Conservation (phyloP, 2,329 filamentous ascomycete species). For the Massarina eburnea region DNA sequence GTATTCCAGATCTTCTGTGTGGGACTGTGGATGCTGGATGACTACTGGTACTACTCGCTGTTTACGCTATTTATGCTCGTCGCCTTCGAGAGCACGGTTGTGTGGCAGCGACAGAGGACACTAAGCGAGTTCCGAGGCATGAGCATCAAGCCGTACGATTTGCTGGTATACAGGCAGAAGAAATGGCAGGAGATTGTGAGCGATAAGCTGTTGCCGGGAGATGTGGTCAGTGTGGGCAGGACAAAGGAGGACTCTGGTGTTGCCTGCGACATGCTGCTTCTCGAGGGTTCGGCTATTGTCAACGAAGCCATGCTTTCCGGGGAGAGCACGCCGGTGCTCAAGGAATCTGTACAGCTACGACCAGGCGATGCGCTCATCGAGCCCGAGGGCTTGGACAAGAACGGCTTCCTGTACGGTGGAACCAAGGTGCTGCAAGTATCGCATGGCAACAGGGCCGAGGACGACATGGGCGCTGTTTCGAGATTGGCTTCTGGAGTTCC, state of each 20-base stretch:
- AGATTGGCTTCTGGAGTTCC: slow-evolving; percentile 76
- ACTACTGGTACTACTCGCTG: slow-evolving; percentile 99
- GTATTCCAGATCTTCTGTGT: slow-evolving; percentile 99
- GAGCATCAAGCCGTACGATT: slow-evolving; percentile 98
- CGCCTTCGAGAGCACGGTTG: slow-evolving; percentile 95
- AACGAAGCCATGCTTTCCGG: slow-evolving; percentile 99
- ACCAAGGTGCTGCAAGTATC: slow-evolving; percentile 97
- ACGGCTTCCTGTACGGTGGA: slow-evolving; percentile 92
- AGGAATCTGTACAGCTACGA: slow-evolving; percentile 91
- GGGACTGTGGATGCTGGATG: slow-evolving; percentile 96
- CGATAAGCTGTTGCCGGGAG: slow-evolving; percentile 88
- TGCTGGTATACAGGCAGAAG: slow-evolving; percentile 84
- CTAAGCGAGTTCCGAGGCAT: slow-evolving; percentile 96
- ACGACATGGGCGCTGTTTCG: slow-evolving; percentile 58
- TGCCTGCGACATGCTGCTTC: slow-evolving; percentile 92
- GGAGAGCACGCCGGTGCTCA: slow-evolving; percentile 93
- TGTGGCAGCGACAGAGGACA: slow-evolving; percentile 97
- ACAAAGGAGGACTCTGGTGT: slow-evolving; percentile 98
- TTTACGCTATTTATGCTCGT: slow-evolving; percentile 99
- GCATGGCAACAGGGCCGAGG: slow-evolving; percentile 78
- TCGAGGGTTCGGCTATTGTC: slow-evolving; percentile 94
- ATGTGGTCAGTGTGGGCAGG: slow-evolving; percentile 86
- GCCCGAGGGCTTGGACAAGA: slow-evolving; percentile 91
- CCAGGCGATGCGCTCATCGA: slow-evolving; percentile 80
- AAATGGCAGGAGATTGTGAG: slow-evolving; percentile 89